Evolutionary conservation across 2,329 filamentous ascomycete species (phyloP).

Genomic region (Sclerotinia glacialis): DNA sequence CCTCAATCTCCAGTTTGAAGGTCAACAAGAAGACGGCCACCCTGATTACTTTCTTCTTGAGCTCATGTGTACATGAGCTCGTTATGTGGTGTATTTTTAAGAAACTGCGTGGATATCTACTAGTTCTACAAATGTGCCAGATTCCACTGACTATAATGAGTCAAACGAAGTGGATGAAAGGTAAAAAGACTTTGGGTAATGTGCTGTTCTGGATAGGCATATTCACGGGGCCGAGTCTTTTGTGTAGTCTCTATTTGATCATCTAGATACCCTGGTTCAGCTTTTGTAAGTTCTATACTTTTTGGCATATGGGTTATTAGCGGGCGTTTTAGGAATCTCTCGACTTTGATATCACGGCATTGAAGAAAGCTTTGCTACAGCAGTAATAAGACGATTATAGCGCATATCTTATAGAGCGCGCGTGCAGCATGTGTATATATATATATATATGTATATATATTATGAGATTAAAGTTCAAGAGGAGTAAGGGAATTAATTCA

Average conservation of each 20-base stretch:
- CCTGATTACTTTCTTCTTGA: conserved; percentile 38
- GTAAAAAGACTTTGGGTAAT: conserved; percentile 64
- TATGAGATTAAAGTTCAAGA: not conserved
- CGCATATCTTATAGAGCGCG: not conserved
- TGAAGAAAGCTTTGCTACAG: not conserved
- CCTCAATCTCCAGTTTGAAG: conserved; percentile 69
- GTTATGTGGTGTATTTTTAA: conserved; percentile 69
- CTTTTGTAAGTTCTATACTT: not conserved
- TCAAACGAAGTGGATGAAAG: conserved; percentile 63
- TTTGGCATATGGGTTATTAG: not conserved
- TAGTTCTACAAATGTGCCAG: conserved; percentile 72
- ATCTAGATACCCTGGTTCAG: conserved; percentile 40
- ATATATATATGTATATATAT: not conserved
- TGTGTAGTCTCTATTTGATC: conserved; percentile 60
- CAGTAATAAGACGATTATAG: not conserved
- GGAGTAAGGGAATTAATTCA: too few species aligned
- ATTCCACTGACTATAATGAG: conserved; percentile 67
- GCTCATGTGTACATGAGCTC: conserved; percentile 40
- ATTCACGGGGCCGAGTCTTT: conserved; percentile 70
- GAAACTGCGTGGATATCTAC: conserved; percentile 70
- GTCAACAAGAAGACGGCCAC: conserved; percentile 69
- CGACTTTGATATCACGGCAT: conserved; percentile 1
- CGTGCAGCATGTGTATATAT: not conserved
- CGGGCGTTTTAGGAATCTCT: not conserved
- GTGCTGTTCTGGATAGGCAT: conserved; percentile 75